These are phyloP conservation scores for Clausena lansium DNA, from an alignment of 345 rosid genomes.

Conservation along the genomic window DNA sequence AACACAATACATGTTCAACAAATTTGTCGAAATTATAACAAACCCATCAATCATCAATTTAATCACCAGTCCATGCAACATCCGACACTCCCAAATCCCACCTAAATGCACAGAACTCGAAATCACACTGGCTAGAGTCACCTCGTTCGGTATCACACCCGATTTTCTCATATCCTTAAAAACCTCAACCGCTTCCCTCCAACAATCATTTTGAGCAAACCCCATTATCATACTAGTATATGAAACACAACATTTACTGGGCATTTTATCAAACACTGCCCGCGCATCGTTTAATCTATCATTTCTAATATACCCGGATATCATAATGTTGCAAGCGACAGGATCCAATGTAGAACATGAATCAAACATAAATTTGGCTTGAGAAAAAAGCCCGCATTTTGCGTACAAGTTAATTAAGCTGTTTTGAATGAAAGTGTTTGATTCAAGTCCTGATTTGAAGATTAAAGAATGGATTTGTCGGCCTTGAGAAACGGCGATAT, in stretches of 20 bases:
- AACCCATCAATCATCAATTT: conserved; percentile 42
- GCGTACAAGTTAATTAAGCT: conserved; percentile 76
- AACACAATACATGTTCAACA: conserved; percentile 65
- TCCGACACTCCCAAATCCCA: conserved; percentile 52
- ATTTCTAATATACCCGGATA: conserved; percentile 46
- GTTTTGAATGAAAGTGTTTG: conserved; percentile 59
- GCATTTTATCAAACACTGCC: conserved; percentile 61
- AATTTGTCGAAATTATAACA: conserved; percentile 65
- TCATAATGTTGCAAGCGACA: conserved; percentile 68
- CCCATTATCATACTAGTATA: conserved; percentile 72
- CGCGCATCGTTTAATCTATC: conserved; percentile 54
- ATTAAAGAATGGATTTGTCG: conserved; percentile 50
- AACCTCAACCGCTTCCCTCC: conserved; percentile 48
- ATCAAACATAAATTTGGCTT: conserved; percentile 49
- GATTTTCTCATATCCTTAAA: conserved; percentile 59
- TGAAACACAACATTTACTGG: conserved; percentile 55
- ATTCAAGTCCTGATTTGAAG: conserved; percentile 54
- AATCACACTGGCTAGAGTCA: conserved; percentile 55
- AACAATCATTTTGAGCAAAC: conserved; percentile 41
- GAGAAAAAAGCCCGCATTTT: conserved; percentile 52
- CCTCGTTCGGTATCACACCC: conserved; percentile 52
- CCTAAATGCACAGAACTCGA: conserved; percentile 52
- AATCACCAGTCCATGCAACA: conserved; percentile 58
- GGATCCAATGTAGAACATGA: conserved; percentile 33
- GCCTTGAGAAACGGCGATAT: conserved; percentile 38